These are phyloP conservation scores for Trypanosoma lewisi DNA, from an alignment of 208 protist genomes.

Conservation along the genomic window DNA sequence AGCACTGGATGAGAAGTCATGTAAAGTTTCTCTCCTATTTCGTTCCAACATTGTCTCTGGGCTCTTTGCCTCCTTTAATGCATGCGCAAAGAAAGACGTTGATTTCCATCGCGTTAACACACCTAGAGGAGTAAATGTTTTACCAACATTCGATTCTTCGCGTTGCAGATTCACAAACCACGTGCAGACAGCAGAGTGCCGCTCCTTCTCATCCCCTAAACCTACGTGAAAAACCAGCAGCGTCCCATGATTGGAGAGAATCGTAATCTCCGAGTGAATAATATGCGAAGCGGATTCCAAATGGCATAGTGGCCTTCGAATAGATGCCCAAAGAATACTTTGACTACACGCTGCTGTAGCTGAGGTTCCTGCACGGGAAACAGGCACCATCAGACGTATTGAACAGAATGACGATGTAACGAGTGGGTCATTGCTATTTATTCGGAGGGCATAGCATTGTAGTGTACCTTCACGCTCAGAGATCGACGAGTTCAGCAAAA, in stretches of 20 bases:
- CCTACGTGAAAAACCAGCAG: conserved; percentile 6
- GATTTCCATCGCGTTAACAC: conserved; percentile 12
- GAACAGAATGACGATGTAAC: conserved; percentile 5
- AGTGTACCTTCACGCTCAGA: neutral
- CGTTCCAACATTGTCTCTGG: neutral
- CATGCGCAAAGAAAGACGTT: conserved; percentile 4
- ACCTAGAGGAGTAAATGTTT: neutral
- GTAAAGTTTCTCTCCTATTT: neutral
- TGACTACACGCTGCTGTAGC: neutral
- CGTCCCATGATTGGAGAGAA: conserved; percentile 8
- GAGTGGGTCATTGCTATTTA: neutral
- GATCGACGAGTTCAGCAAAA: conserved; percentile 8
- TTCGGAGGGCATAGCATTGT: conserved; percentile 6
- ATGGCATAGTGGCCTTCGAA: conserved; percentile 1
- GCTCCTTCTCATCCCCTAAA: neutral
- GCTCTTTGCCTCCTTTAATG: neutral
- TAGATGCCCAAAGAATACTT: conserved; percentile 7
- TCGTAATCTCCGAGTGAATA: neutral
- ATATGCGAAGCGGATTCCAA: neutral
- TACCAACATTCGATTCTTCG: no score
- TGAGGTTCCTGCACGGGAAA: neutral
- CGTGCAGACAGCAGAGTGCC: neutral
- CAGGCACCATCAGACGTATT: neutral
- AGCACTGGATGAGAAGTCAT: neutral
- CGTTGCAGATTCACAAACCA: neutral